phyloP scores from a whole-genome alignment of 805 yeast genomes.

The Trichomonascus vanleenenianus region DNA sequence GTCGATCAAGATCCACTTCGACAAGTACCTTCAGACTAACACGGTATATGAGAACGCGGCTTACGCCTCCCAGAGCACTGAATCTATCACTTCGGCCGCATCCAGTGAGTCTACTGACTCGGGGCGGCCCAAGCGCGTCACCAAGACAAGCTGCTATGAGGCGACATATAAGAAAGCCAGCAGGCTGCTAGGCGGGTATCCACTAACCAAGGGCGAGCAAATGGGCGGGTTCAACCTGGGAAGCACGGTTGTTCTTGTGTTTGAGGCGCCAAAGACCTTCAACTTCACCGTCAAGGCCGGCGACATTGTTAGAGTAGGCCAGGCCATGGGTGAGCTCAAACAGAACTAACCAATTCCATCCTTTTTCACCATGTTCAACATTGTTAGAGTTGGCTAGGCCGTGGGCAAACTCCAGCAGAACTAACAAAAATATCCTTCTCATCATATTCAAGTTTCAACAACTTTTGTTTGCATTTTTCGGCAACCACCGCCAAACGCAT shows the following conservation, averaged over 20 bases:
- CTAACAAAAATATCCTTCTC: too few species aligned
- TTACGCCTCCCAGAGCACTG: conserved; percentile 7
- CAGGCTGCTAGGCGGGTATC: conserved; percentile 71
- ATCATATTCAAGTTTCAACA: too few species aligned
- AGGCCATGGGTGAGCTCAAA: conserved; percentile 28
- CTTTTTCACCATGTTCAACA: conserved; percentile 31
- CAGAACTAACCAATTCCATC: not conserved
- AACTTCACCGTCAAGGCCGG: conserved; percentile 62
- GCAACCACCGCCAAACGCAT: not conserved
- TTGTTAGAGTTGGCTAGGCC: conserved; percentile 74
- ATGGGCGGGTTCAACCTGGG: conserved; percentile 97
- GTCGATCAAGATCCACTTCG: conserved; percentile 84
- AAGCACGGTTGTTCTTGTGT: conserved; percentile 91
- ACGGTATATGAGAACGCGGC: conserved; percentile 37
- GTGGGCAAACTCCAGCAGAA: conserved; percentile 8
- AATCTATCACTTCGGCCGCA: conserved; percentile 2
- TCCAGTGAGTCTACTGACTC: conserved; percentile 12
- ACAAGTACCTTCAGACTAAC: conserved; percentile 82
- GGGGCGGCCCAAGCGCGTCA: conserved; percentile 21
- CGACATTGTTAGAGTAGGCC: conserved; percentile 80
- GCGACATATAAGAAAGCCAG: conserved; percentile 85
- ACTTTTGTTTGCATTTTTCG: not conserved
- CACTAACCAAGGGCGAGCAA: conserved; percentile 84
- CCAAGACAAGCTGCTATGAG: conserved; percentile 75
- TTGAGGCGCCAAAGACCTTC: conserved; percentile 87